Percentiles rank a stretch among this genome's conserved stretches.
These are phyloP conservation scores for Polytolypa hystricis DNA, from an alignment of 2,329 filamentous ascomycete genomes.

Conservation along the genomic window DNA sequence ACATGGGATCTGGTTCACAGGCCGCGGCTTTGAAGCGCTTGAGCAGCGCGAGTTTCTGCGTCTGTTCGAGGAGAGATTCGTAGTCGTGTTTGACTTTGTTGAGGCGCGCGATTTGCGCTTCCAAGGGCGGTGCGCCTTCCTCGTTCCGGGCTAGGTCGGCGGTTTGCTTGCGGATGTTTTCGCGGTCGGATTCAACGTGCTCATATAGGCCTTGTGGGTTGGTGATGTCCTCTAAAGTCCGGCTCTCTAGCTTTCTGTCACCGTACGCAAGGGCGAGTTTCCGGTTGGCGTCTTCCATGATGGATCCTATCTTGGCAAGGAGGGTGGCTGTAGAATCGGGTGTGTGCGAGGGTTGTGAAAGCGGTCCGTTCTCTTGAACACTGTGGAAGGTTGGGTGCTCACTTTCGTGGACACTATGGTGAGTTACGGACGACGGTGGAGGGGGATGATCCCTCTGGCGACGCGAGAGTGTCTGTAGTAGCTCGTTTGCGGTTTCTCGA, in stretches of 20 bases:
- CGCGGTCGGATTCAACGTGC: conserved; percentile 34
- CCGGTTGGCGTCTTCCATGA: conserved; percentile 61
- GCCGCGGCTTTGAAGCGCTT: conserved; percentile 17
- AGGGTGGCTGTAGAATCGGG: conserved; percentile 59
- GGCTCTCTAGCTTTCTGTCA: conserved; percentile 42
- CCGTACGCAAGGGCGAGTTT: conserved; percentile 49
- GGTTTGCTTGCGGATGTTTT: conserved; percentile 31
- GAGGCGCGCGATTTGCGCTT: conserved; percentile 30
- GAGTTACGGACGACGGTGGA: conserved; percentile 56
- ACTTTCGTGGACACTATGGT: conserved; percentile 28
- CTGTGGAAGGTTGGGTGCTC: conserved; percentile 7
- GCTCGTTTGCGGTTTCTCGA: conserved; percentile 71
- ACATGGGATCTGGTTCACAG: background rate
- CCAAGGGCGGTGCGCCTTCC: conserved; percentile 24
- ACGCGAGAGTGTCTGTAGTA: conserved; percentile 64
- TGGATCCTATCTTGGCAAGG: conserved; percentile 55
- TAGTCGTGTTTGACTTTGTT: conserved; percentile 25
- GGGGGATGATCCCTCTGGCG: conserved; percentile 53
- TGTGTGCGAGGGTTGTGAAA: conserved; percentile 8
- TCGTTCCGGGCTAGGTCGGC: conserved; percentile 27
- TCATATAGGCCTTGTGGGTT: conserved; percentile 32
- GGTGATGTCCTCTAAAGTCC: conserved; percentile 32
- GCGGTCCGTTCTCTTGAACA: background rate
- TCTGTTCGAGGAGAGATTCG: conserved; percentile 35
- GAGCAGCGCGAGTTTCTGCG: conserved; percentile 28